Percentiles rank a stretch among this genome's conserved stretches.
These are phyloP conservation scores for Pichia sp. DNA, from an alignment of 1,139 yeast species.

Conservation along the genomic window DNA sequence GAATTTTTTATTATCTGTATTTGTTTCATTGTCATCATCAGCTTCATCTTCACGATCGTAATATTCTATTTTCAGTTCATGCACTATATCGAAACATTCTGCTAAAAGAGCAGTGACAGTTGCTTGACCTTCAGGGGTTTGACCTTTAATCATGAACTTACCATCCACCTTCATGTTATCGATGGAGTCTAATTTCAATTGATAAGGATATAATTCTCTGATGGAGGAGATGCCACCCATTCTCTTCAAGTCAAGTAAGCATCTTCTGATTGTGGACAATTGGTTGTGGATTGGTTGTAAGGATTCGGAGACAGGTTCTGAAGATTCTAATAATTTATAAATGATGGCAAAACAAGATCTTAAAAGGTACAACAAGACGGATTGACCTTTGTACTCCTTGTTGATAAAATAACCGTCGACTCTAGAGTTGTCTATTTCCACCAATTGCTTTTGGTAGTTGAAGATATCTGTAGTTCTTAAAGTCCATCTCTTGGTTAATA, in stretches of 20 bases:
- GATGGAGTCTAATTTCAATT: constrained; percentile 85
- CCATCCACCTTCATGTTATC: constrained; percentile 89
- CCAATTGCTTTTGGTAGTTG: constrained; percentile 70
- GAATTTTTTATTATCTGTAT: constrained; percentile 15
- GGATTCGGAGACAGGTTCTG: constrained; percentile 94
- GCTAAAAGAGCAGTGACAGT: constrained; percentile 85
- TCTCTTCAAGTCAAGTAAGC: constrained; percentile 83
- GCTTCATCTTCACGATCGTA: constrained; percentile 48
- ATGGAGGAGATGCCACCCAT: constrained; percentile 88
- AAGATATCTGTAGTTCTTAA: constrained; percentile 92
- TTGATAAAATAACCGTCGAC: constrained; percentile 54
- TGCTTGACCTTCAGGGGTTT: constrained; percentile 97
- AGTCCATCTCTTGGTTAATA: constrained; percentile 96
- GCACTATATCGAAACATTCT: constrained; percentile 90
- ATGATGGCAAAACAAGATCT: constrained; percentile 89
- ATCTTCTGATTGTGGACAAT: constrained; percentile 83
- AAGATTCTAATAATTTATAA: constrained; percentile 82
- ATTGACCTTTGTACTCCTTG: constrained; percentile 49
- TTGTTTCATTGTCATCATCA: constrained; percentile 19
- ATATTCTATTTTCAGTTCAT: constrained; percentile 85
- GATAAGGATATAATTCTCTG: constrained; percentile 92
- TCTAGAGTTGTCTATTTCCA: constrained; percentile 69
- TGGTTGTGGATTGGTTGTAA: constrained; percentile 93
- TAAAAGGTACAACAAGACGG: constrained; percentile 71
- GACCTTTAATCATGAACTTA: constrained; percentile 81